A percentile compares a stretch with the other conserved stretches of the same genome.
Evolutionary conservation across 1,284 basidiomycete species (phyloP).

Genomic region (Porogramme epimiltina): DNA sequence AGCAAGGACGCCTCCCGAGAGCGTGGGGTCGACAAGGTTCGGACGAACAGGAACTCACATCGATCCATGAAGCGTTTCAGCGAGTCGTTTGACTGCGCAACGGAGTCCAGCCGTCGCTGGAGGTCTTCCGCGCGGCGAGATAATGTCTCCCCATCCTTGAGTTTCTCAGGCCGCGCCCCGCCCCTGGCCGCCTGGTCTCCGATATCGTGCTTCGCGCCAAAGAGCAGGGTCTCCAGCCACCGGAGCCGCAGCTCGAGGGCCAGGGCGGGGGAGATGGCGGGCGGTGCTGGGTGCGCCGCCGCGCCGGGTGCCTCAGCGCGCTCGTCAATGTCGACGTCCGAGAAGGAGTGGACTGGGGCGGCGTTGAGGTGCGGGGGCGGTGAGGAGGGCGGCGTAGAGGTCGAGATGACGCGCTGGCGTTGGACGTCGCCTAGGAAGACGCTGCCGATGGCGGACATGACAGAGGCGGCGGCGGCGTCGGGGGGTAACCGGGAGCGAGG

Average conservation of each 20-base stretch:
- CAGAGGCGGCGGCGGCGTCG: not conserved
- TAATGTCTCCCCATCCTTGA: conserved; percentile 55
- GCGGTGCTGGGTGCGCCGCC: conserved; percentile 14
- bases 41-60: conserved; percentile 47
- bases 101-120: conserved; percentile 53
- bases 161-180: conserved; percentile 22
- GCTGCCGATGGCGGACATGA: conserved; percentile 65
- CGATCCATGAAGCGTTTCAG: conserved; percentile 72
- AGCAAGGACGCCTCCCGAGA: too few species aligned
- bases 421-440: conserved; percentile 76
- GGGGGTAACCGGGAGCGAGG: conserved; percentile 1
- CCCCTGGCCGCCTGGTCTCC: conserved; percentile 33
- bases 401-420: conserved; percentile 58
- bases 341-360: conserved; percentile 22
- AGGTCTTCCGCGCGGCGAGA: conserved; percentile 59
- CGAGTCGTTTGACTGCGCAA: conserved; percentile 68
- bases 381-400: conserved; percentile 65
- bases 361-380: conserved; percentile 45
- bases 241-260: conserved; percentile 72
- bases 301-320: conserved; percentile 4
- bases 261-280: conserved; percentile 58
- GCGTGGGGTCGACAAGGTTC: not conserved
- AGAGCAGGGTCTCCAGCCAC: conserved; percentile 75
- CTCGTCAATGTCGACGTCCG: conserved; percentile 23
- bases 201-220: conserved; percentile 59